Conservation (phyloP, 164 flowering plant genomes). For the Nymphaea colorata region DNA sequence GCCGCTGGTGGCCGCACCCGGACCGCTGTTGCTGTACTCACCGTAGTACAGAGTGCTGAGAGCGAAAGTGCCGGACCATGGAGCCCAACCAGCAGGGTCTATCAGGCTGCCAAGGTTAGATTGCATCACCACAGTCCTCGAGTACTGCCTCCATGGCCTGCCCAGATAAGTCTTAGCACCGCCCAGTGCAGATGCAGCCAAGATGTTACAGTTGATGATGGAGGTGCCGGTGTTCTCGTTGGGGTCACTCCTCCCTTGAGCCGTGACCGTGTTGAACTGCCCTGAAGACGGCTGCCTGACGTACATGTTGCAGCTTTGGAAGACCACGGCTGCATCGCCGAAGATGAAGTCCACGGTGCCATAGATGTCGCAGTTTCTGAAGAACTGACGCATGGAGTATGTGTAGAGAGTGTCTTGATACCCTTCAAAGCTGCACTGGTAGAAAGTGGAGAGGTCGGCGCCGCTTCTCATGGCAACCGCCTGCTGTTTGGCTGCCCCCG, state of each 20-base stretch:
- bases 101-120: slow-evolving; percentile 18
- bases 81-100: slow-evolving; percentile 25
- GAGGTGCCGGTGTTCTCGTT: slow-evolving; percentile 24
- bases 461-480: slow-evolving; percentile 52
- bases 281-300: slow-evolving; percentile 26
- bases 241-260: slow-evolving; percentile 30
- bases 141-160: slow-evolving; percentile 43
- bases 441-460: slow-evolving; percentile 28
- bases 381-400: slow-evolving; percentile 13
- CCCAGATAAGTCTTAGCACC: slow-evolving; percentile 27
- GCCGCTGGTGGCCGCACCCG: slow-evolving; percentile 14
- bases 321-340: slow-evolving; percentile 52
- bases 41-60: slow-evolving; percentile 30
- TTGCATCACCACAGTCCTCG: slow-evolving; percentile 32
- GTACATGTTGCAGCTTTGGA: slow-evolving; percentile 42
- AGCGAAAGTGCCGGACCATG: slow-evolving; percentile 11
- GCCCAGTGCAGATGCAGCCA: slow-evolving; percentile 20
- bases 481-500: slow-evolving; percentile 9
- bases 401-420: slow-evolving; percentile 32
- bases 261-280: slow-evolving; percentile 20
- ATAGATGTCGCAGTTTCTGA: slow-evolving; percentile 28
- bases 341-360: slow-evolving; percentile 74
- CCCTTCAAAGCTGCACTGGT: slow-evolving; percentile 18
- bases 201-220: slow-evolving; percentile 23
- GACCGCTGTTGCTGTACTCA: slow-evolving; percentile 31